Conservation (phyloP, 768 basidiomycete genomes). For the Mycena kentingensis region DNA sequence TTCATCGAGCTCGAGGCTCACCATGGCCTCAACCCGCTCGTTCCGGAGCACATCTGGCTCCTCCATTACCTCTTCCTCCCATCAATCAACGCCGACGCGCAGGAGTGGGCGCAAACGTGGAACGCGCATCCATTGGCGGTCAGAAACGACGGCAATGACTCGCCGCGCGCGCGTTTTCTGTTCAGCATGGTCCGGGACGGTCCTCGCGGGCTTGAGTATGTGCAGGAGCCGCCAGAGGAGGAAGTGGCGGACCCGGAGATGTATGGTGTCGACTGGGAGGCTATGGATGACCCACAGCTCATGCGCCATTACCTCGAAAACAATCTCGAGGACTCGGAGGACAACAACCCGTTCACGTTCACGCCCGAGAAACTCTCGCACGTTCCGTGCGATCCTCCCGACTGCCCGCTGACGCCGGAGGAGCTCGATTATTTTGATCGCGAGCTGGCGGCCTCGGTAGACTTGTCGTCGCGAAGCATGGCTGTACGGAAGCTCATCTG, state of each 20-base stretch:
- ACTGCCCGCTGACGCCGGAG: neutral
- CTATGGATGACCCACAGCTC: neutral
- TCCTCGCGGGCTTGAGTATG: conserved; percentile 19
- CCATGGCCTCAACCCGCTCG: conserved; percentile 29
- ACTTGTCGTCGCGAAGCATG: neutral
- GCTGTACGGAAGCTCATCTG: neutral
- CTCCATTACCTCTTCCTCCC: conserved; percentile 39
- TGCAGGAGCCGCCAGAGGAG: neutral
- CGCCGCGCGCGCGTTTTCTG: conserved; percentile 31
- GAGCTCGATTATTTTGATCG: neutral
- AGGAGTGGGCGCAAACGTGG: conserved; percentile 35
- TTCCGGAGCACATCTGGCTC: conserved; percentile 40
- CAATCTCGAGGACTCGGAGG: neutral
- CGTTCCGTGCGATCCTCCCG: neutral
- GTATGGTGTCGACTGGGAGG: neutral
- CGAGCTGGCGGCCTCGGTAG: neutral
- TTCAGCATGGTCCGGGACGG: conserved; percentile 36
- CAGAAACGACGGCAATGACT: conserved; percentile 15
- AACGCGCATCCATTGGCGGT: conserved; percentile 33
- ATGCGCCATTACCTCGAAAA: neutral
- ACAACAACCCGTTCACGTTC: neutral
- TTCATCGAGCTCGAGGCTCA: conserved; percentile 36
- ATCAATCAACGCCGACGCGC: conserved; percentile 32
- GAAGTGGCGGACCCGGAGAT: neutral
- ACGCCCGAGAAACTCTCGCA: neutral